Conservation (phyloP, 2,329 filamentous ascomycete genomes). For the Neofusicoccum laricinum region DNA sequence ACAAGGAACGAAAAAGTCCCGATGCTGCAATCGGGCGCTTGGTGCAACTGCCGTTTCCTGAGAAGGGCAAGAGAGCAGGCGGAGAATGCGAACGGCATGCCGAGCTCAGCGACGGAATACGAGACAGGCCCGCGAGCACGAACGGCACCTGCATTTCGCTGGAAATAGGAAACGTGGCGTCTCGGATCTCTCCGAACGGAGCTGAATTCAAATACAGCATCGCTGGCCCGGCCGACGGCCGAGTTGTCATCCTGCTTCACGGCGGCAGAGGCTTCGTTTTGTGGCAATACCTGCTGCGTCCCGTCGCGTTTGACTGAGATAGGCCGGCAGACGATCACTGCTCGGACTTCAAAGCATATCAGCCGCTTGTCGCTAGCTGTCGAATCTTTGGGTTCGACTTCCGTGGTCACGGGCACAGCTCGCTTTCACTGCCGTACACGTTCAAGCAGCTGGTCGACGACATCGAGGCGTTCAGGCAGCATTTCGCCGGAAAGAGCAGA, state of each 20-base stretch:
- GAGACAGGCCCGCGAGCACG: neutral
- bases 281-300: neutral
- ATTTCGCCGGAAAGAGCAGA: conserved; percentile 26
- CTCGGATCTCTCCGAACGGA: conserved; percentile 24
- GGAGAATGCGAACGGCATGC: neutral
- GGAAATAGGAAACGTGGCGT: neutral
- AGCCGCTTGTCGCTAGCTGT: conserved; percentile 26
- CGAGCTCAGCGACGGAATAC: neutral
- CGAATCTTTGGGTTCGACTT: conserved; percentile 39
- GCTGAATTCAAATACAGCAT: conserved; percentile 34
- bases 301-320: neutral
- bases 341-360: conserved; percentile 35
- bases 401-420: conserved; percentile 37
- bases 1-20: neutral
- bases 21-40: conserved; percentile 14
- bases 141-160: neutral
- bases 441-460: conserved; percentile 37
- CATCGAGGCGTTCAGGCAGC: conserved; percentile 29
- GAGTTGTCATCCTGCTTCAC: conserved; percentile 38
- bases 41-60: neutral
- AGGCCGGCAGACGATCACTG: conserved; percentile 29
- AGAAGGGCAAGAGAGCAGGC: neutral
- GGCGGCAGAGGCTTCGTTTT: conserved; percentile 37
- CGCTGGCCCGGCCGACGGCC: conserved; percentile 28
- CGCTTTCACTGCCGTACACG: conserved; percentile 27